phyloP scores from a whole-genome alignment of 305 asterid species.

The Fraxinus velutina region DNA sequence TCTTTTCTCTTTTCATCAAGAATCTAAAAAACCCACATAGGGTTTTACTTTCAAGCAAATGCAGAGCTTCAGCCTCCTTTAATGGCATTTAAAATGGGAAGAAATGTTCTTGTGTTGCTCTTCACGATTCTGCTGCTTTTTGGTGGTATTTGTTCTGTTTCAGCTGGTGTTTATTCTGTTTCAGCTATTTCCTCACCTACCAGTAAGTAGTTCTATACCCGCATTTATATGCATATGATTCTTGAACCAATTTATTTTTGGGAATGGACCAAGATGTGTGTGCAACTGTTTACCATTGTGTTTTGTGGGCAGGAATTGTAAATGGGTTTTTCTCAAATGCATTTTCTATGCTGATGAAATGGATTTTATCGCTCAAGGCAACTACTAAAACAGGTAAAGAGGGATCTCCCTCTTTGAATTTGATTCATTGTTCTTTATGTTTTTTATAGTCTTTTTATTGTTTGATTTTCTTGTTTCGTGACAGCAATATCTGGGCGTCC shows the following conservation, averaged over 20 bases:
- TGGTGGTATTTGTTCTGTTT: constrained; percentile 25
- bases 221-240: constrained; percentile 25
- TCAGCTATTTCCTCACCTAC: constrained; percentile 67
- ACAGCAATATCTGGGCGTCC: constrained; percentile 79
- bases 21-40: constrained; percentile 34
- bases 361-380: constrained; percentile 68
- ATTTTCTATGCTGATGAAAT: constrained; percentile 68
- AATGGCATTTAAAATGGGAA: constrained; percentile 42
- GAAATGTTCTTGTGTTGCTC: constrained; percentile 33
- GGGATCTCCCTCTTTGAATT: constrained; percentile 19
- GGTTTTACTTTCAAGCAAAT: constrained; percentile 41
- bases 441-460: neutral
- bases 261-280: neutral
- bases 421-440: constrained; percentile 11
- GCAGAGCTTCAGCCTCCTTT: constrained; percentile 36
- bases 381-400: constrained; percentile 71
- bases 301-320: constrained; percentile 50
- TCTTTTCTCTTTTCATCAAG: constrained; percentile 24
- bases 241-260: constrained; percentile 13
- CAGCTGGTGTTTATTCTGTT: constrained; percentile 31
- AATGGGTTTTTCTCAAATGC: constrained; percentile 82
- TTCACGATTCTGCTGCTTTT: constrained; percentile 49
- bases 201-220: constrained; percentile 44
- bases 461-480: neutral
- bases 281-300: neutral